Base-by-base conservation (phyloP, 441 rosid species). In the Corymbia citriodora region DNA sequence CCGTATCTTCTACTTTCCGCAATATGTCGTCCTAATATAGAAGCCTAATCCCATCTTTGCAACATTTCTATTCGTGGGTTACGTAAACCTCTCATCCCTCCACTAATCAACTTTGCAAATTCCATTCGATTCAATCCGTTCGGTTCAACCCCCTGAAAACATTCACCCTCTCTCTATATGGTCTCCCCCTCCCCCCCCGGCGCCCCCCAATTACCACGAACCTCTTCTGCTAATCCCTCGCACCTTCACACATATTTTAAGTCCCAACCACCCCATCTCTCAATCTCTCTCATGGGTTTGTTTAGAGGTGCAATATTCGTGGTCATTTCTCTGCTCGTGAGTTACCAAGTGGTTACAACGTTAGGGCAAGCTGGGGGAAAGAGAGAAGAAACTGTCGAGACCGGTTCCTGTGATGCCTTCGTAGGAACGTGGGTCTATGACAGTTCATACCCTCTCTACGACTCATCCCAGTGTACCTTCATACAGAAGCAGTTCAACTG, bases 371-470 rank as follows among this genome's bases (percentile, higher is more conserved):
- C 50, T 40, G 21, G 6, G 15, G 83, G 83, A 74, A 48, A 65
- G 82, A 88, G 7, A 21, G 55, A n/a, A 59, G 87, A 31, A 59
- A 72, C 8, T 36, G 89, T 11, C 54, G 86, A 57, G 87, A 54
- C 25, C 54, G 23, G 23, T 45, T 55, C 88, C 18, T 93, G 94
- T 87, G 91, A 94, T 14, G 18, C 87, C 82, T 89, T 45, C 40
- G n/a, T 74, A 45, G 94, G 94, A 19, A 92, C 86, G 87, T 93
- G 94, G 94, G 93, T 93, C 50, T 63, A 87, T 63, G 94, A 92
- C 61, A 89, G 88, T 70, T 90, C 92, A 4, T 91, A 89, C 79
- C 92, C 92, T 55, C 91, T 91, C 50, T 93, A 91, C n/a, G 33
- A 90, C 86, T 4, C 91, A 29, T 23, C 70, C 19, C 79, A 49